Evolutionary conservation across 2,329 filamentous ascomycete species (phyloP).

Genomic region (Fusarium guadeloupense): DNA sequence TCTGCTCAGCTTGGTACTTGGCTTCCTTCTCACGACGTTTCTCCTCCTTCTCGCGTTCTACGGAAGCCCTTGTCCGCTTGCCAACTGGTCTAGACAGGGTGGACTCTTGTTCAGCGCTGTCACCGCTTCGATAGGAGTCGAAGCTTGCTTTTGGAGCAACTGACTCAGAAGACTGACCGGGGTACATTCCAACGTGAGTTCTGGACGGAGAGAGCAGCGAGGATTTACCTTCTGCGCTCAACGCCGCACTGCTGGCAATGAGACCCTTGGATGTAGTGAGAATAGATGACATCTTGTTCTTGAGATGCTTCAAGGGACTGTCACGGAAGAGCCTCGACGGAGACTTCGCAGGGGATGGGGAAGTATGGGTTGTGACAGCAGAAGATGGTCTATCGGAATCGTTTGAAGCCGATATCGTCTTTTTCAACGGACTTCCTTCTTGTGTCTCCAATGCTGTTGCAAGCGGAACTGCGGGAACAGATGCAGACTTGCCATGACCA

Average conservation of each 20-base stretch:
- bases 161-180: conserved; percentile 60
- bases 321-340: conserved; percentile 69
- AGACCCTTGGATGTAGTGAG: conserved; percentile 87
- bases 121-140: conserved; percentile 34
- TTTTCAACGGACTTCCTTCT: conserved; percentile 57
- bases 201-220: conserved; percentile 65
- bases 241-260: conserved; percentile 77
- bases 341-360: conserved; percentile 65
- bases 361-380: conserved; percentile 50
- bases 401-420: conserved; percentile 69
- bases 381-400: conserved; percentile 59
- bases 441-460: conserved; percentile 21
- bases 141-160: conserved; percentile 46
- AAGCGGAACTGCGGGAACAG: conserved; percentile 64
- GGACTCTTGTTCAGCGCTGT: conserved; percentile 27
- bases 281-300: conserved; percentile 91
- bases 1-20: conserved; percentile 67
- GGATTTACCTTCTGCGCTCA: conserved; percentile 70
- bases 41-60: conserved; percentile 70
- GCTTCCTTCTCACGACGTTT: conserved; percentile 74
- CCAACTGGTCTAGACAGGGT: conserved; percentile 57
- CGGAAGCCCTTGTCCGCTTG: conserved; percentile 65
- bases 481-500: conserved; percentile 67
- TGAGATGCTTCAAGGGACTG: conserved; percentile 89
- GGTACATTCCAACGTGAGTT: conserved; percentile 55